Evolutionary conservation across 2,329 filamentous ascomycete species (phyloP).

Genomic region (Ophiostoma populinum): DNA sequence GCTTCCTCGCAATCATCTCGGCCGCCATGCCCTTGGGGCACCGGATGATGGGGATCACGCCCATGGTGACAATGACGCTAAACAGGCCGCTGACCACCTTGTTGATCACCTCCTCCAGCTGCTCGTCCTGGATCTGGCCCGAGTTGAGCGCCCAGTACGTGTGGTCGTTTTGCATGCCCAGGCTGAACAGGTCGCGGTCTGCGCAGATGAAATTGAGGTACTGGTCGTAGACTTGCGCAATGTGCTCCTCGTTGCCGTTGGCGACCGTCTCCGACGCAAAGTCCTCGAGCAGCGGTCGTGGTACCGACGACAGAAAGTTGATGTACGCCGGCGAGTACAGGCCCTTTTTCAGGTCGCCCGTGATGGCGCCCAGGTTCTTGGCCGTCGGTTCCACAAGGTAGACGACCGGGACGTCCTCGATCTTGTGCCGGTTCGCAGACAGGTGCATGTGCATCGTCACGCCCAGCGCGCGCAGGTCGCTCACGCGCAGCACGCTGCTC

Average conservation of each 20-base stretch:
- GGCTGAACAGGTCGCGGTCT: slow-evolving; percentile 85
- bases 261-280: slow-evolving; percentile 79
- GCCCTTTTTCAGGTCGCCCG: slow-evolving; percentile 66
- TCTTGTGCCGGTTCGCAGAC: slow-evolving; percentile 64
- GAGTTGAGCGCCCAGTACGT: slow-evolving; percentile 96
- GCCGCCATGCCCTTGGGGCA: slow-evolving; percentile 86
- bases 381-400: slow-evolving; percentile 86
- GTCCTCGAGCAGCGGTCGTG: slow-evolving; percentile 78
- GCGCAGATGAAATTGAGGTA: slow-evolving; percentile 95
- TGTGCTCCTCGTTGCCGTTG: slow-evolving; percentile 63
- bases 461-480: slow-evolving; percentile 83
- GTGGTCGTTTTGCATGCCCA: slow-evolving; percentile 79
- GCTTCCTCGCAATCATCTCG: slow-evolving; percentile 82
- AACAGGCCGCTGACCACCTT: slow-evolving; percentile 83
- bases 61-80: slow-evolving; percentile 96
- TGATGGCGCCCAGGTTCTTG: slow-evolving; percentile 67
- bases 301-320: slow-evolving; percentile 91
- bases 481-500: slow-evolving; percentile 86
- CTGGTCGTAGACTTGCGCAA: slow-evolving; percentile 87
- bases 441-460: slow-evolving; percentile 93
- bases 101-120: slow-evolving; percentile 75
- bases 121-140: slow-evolving; percentile 73
- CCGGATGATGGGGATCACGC: slow-evolving; percentile 84
- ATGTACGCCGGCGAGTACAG: slow-evolving; percentile 90
- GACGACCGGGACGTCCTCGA: slow-evolving; percentile 89